Base-by-base conservation (phyloP, 225 moss, liverwort and hornwort species). In the Neckera pumila region DNA sequence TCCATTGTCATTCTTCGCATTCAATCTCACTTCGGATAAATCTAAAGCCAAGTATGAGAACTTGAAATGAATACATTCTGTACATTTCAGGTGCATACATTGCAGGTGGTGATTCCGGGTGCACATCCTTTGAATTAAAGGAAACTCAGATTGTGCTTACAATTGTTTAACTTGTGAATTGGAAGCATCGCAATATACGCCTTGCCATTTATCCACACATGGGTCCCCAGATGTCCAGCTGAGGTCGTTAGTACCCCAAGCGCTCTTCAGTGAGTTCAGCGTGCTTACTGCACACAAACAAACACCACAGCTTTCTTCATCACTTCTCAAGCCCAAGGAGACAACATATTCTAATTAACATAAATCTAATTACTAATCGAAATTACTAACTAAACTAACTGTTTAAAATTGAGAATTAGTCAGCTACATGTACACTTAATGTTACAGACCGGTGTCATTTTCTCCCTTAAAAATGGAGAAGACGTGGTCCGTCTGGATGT, bases 151-250 rank as follows among this genome's bases (percentile, higher is more conserved):
- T 22, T 63, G 73, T 20, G 43, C 91, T 82, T 88, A 93, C 93
- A 93, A 66, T 21, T 13, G 4, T 25, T 10, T 28, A 30, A 91
- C 93, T 87, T 7, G 57, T 56, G 91, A 77, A 54, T 87, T 89
- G 66, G 86, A 69, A 38, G 1, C 5, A 79, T 93, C 90, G 45
- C 93, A 93, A 26, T 4, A 9, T 47, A 93, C 89, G 47, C 91
- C 91, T 22, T 17, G 81, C 91, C 93, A 93, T 8, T 13, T n/a
- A 74, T 86, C 10, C 56, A 64, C 15, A 87, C 93, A 93, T 38
- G 93, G 93, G 79, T 91, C 91, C 49, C 88, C 91, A 63, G 88
- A 9, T 61, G 88, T 90, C 93, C 93, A 93, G 23, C 14, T 3
- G 34, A 93, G 75, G 3, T 62, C 23, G 14, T 54, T 85, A 14